A percentile compares a stretch with the other conserved stretches of the same genome.
These are phyloP conservation scores for Cyclotella baltica DNA, from an alignment of 108 stramenopile genomes.

Conservation along the genomic window DNA sequence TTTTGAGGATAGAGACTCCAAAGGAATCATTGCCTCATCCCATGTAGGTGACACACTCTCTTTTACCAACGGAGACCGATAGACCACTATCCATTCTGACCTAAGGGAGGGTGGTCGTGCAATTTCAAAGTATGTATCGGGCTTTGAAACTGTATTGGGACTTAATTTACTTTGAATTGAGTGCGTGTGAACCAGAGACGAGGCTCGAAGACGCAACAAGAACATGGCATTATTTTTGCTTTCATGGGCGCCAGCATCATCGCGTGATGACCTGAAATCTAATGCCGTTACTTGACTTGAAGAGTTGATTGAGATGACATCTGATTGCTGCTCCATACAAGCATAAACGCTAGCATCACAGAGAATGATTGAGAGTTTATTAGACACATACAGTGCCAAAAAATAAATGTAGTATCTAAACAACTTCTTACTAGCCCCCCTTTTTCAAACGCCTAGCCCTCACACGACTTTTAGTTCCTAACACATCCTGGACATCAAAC, in stretches of 20 bases:
- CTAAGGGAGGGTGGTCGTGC: constrained; percentile 2
- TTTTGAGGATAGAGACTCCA: constrained; percentile 27
- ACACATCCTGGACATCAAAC: constrained; percentile 39
- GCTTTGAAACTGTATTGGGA: constrained; percentile 18
- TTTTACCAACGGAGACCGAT: constrained; percentile 59
- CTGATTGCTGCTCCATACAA: constrained; percentile 23
- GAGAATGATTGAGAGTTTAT: neutral
- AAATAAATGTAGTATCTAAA: neutral
- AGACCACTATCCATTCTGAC: constrained; percentile 59
- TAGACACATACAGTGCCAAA: neutral
- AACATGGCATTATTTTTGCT: constrained; percentile 17
- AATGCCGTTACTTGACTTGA: neutral
- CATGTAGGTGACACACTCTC: constrained; percentile 60
- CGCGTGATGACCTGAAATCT: constrained; percentile 1
- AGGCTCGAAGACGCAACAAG: constrained; percentile 25
- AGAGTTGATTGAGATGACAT: neutral
- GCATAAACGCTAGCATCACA: constrained; percentile 15
- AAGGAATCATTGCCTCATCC: constrained; percentile 61
- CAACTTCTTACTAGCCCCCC: constrained; percentile 35
- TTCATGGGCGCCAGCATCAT: neutral
- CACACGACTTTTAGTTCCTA: constrained; percentile 15
- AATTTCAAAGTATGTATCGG: constrained; percentile 42
- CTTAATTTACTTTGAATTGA: constrained; percentile 13
- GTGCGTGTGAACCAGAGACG: constrained; percentile 43
- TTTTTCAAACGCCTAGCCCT: constrained; percentile 22